These are phyloP conservation scores for Wallacemonas rigidus DNA, from an alignment of 208 protist genomes.

Conservation along the genomic window DNA sequence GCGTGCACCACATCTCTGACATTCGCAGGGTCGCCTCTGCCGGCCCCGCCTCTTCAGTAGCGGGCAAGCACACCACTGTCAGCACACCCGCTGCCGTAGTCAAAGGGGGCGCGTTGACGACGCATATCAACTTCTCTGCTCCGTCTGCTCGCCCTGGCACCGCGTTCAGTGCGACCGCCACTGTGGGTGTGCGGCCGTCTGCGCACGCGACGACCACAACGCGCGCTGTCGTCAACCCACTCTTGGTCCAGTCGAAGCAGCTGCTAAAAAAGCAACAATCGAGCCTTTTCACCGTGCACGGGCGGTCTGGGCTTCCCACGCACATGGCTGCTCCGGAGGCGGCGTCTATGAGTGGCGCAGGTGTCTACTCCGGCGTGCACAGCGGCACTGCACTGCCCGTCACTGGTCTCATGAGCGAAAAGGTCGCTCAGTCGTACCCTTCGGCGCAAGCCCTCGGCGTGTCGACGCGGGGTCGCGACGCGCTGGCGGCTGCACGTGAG, in stretches of 20 bases:
- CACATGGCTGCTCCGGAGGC: constrained; percentile 27
- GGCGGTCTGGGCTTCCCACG: constrained; percentile 48
- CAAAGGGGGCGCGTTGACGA: constrained; percentile 1
- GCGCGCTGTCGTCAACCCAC: not conserved
- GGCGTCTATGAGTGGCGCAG: constrained; percentile 17
- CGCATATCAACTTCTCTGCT: constrained; percentile 8
- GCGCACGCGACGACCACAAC: no score
- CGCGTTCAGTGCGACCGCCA: no score
- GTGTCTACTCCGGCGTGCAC: constrained; percentile 58
- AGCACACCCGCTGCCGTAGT: not conserved
- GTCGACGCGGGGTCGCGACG: constrained; percentile 49
- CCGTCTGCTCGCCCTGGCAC: no score
- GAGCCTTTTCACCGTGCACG: constrained; percentile 63
- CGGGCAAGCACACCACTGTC: not conserved
- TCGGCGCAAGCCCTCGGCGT: constrained; percentile 46
- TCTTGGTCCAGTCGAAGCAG: constrained; percentile 24
- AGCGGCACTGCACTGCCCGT: constrained; percentile 40
- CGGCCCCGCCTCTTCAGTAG: not conserved
- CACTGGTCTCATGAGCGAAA: constrained; percentile 17
- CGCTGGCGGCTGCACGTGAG: constrained; percentile 49
- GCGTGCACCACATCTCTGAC: constrained; percentile 48
- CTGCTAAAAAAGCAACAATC: constrained; percentile 29
- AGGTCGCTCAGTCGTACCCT: constrained; percentile 29
- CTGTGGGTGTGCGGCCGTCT: no score
- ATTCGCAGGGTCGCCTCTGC: constrained; percentile 42